Evolutionary conservation across 2,329 filamentous ascomycete species (phyloP), one percentile per base, ranked within the genome.

Genomic region (Phialophora verrucosa): DNA sequence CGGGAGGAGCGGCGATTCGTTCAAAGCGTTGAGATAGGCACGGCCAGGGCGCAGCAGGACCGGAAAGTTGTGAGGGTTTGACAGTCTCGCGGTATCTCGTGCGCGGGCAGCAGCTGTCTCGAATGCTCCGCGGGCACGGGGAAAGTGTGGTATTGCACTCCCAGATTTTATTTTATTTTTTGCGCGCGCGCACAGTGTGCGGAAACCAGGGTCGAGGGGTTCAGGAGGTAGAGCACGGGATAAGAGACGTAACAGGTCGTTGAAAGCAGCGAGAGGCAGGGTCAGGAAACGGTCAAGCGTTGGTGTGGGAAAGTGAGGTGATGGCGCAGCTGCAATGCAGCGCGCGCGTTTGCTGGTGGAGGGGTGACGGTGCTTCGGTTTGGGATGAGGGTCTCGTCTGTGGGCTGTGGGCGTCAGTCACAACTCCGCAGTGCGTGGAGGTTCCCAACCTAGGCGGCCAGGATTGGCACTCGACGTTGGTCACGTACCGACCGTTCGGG

Each of bases 271-370:
- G 59, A 66, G 65, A 62, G 60, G 68, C 54, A 44, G 51, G 68
- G 68, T 64, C 65, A 67, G 63, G 63, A 70, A 70, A 66, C 20
- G 65, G 65, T 66, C 65, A 70, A 68, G 68, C 68, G 68, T 66
- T 64, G 63, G 61, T 23, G 57, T 27, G 51, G 25, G 56, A 51
- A 51, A 17, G 59, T 55, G 51, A 51, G 50, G 32, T 54, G 59
- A 51, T 59, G 60, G 65, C 42, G 59, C 59, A 53, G 59, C n/a
- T 31, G 27, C 53, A 17, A 55, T 55, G 53, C 53, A 50, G 47
- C 47, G n/a, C 47, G 25, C 20, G 58, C n/a, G 32, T 35, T 35
- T 25, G 59, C 47, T 20, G 23, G 47, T 59, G 47, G 59, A 35
- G 42, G 63, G 62, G 63, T 38, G 63, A 65, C 57, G 38, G 56